Evolutionary conservation across 2,329 filamentous ascomycete species (phyloP), one percentile per base, ranked within the genome.

Genomic region (Sclerotinia spermophila): DNA sequence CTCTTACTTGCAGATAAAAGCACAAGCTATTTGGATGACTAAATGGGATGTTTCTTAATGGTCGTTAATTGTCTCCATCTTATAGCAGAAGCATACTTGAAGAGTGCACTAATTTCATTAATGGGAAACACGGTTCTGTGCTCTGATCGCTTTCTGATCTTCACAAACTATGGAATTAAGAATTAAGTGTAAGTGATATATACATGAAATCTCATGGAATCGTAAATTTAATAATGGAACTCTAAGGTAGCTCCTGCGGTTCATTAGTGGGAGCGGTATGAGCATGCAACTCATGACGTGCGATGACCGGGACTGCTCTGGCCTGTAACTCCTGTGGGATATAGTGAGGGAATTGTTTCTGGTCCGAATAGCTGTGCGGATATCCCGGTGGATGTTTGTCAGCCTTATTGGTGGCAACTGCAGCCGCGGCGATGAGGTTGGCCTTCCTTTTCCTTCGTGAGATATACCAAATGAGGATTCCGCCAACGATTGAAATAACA

Each of bases 311-410:
- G 21, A 55, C 53, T 33, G 53, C 6, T 35, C 35, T 35, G 8
- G 61, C 61, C 8, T 65, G 44, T 8, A 65, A 19, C 27, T 67
- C 64, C 21, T 67, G 64, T 1, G 64, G 64, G 21, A 42, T 53
- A 6, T n/a, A 40, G 27, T 56, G 45, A 5, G 64, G 45, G 7
- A 67, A 15, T 7, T 44, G 33, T 3, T 42, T 40, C 45, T 48
- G 64, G 40, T 13, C 35, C 17, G 7, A n/a, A 56, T 56, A 17
- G 13, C 5, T 38, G 1, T 66, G 11, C 17, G 24, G 15, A 21
- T 42, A 24, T 27, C n/a, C 5, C 15, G 38, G 24, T 5, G 7
- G n/a, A 11, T 61, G 8, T 21, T 30, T 61, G 17, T 40, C 35
- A 6, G 42, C 3, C 13, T 15, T 24, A 55, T 3, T 53, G 17